Percentiles rank a stretch among this genome's conserved stretches.
phyloP scores from a whole-genome alignment of 1,284 basidiomycete genomes.

The Ustilago hordei region DNA sequence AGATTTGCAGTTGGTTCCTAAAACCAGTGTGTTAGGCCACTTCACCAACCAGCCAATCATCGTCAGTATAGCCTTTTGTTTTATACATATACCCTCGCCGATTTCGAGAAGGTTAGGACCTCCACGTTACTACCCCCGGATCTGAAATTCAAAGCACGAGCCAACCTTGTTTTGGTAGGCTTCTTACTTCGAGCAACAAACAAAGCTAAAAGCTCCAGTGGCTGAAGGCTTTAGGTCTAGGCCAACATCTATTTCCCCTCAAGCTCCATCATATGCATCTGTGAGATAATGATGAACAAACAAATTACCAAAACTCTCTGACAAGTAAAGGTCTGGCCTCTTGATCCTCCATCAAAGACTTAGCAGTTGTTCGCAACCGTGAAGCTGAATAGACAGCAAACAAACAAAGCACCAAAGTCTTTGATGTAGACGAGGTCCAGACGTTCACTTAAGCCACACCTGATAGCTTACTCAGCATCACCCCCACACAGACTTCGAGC shows the following conservation, averaged over 20 bases:
- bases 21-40: constrained; percentile 57
- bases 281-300: too few species aligned
- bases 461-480: neutral
- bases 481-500: neutral
- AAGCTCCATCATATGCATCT: too few species aligned
- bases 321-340: neutral
- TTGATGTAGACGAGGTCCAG: neutral
- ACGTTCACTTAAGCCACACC: neutral
- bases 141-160: neutral
- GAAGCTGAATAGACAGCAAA: neutral
- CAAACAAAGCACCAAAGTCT: constrained; percentile 8
- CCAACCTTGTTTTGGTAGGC: neutral
- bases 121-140: neutral
- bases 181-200: neutral
- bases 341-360: neutral
- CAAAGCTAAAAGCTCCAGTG: too few species aligned
- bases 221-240: too few species aligned
- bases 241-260: too few species aligned
- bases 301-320: too few species aligned
- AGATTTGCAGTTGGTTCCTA: constrained; percentile 24
- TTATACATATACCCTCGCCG: neutral
- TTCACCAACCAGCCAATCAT: constrained; percentile 52
- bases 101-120: neutral
- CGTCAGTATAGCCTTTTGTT: neutral
- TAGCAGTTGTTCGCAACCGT: neutral